Conservation (phyloP, 2,329 filamentous ascomycete species). For the Exutisphaerella laricina region DNA sequence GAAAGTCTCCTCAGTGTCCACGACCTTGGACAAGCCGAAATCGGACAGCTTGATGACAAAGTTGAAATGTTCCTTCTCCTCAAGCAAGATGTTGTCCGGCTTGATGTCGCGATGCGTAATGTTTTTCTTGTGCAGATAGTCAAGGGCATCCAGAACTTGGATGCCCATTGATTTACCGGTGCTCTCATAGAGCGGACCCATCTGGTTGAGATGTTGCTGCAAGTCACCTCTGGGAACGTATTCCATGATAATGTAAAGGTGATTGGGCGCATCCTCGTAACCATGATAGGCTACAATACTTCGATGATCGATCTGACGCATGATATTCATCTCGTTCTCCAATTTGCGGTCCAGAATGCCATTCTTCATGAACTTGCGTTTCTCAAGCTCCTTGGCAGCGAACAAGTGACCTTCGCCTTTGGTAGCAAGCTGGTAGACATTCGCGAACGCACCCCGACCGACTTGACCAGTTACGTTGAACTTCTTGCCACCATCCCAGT, state of each 20-base stretch:
- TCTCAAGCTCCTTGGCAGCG: conserved; percentile 92
- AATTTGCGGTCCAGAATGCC: conserved; percentile 84
- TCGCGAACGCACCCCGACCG: conserved; percentile 91
- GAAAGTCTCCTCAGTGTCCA: conserved; percentile 77
- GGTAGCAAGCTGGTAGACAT: conserved; percentile 82
- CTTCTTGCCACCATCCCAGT: conserved; percentile 70
- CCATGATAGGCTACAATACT: conserved; percentile 92
- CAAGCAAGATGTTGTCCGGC: conserved; percentile 91
- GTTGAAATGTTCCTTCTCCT: conserved; percentile 55
- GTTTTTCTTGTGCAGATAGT: conserved; percentile 77
- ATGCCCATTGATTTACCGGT: conserved; percentile 65
- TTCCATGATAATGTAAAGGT: conserved; percentile 97
- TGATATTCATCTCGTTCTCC: conserved; percentile 95
- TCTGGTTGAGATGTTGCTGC: conserved; percentile 61
- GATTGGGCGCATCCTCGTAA: conserved; percentile 71
- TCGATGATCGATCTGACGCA: conserved; percentile 74
- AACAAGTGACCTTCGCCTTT: conserved; percentile 78
- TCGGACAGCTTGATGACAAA: conserved; percentile 88
- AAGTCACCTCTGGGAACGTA: conserved; percentile 78
- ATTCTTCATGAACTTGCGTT: conserved; percentile 88
- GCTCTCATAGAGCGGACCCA: conserved; percentile 59
- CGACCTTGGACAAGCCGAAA: conserved; percentile 92
- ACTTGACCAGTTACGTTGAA: conserved; percentile 81
- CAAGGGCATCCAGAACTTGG: conserved; percentile 75
- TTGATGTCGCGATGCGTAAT: conserved; percentile 99